These are phyloP conservation scores for Acanthamoeba lenticulata DNA, from an alignment of 208 protist genomes.

Conservation along the genomic window DNA sequence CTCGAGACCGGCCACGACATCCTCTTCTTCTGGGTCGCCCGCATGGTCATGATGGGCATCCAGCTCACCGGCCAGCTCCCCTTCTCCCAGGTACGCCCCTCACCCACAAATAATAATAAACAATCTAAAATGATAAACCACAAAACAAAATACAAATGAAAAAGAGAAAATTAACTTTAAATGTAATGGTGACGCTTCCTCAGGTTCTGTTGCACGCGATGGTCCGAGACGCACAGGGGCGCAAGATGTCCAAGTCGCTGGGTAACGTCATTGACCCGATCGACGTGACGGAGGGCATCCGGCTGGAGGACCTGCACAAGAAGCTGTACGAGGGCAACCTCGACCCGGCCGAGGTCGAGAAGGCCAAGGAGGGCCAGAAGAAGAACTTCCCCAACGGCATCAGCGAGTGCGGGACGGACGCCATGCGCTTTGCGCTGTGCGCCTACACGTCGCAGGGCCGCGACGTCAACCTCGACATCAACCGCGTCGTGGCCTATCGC, in stretches of 20 bases:
- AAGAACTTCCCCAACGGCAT: conserved; percentile 86
- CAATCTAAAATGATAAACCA: too few relatives aligned
- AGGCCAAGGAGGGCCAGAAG: conserved; percentile 70
- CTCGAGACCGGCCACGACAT: conserved; percentile 97
- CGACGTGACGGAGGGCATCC: conserved; percentile 98
- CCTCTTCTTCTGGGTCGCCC: conserved; percentile 99
- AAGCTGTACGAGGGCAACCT: conserved; percentile 76
- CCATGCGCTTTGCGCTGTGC: conserved; percentile 96
- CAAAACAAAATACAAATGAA: too few relatives aligned
- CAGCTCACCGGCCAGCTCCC: conserved; percentile 95
- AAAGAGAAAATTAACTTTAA: background rate
- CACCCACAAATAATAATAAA: too few relatives aligned
- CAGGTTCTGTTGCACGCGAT: conserved; percentile 98
- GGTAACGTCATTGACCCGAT: conserved; percentile 99
- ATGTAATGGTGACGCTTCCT: background rate
- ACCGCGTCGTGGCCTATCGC: conserved; percentile 96
- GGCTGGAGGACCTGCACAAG: conserved; percentile 87
- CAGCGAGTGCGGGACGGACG: conserved; percentile 98
- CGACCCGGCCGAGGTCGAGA: conserved; percentile 74
- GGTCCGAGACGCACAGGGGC: conserved; percentile 98
- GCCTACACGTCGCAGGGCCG: conserved; percentile 75
- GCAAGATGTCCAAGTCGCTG: conserved; percentile 99
- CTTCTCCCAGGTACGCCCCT: conserved; percentile 89
- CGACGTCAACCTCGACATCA: conserved; percentile 98
- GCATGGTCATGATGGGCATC: conserved; percentile 99